Conservation (phyloP, 2,329 filamentous ascomycete species). For the Beauveria caledonica region DNA sequence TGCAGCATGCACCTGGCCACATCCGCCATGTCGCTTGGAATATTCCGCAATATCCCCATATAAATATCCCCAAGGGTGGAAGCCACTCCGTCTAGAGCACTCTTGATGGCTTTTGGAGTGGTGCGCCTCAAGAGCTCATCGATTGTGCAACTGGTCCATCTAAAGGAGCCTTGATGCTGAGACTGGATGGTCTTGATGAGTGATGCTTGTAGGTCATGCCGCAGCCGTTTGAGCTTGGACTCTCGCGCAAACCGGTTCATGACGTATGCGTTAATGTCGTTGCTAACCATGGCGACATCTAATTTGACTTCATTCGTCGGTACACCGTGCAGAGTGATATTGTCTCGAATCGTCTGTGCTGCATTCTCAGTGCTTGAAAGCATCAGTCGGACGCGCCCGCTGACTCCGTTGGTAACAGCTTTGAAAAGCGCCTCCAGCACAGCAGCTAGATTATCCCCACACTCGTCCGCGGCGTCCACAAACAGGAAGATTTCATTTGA, state of each 20-base stretch:
- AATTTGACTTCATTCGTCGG: neutral
- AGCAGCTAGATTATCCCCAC: neutral
- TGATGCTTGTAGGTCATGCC: neutral
- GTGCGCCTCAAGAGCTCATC: neutral
- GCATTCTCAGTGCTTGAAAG: neutral
- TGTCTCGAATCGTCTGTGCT: neutral
- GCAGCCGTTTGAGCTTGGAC: neutral
- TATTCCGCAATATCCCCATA: neutral
- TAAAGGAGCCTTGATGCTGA: conserved; percentile 7
- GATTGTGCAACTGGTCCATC: conserved; percentile 8
- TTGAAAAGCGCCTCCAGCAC: neutral
- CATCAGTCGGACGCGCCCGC: neutral
- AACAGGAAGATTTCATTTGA: neutral
- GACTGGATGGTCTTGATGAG: neutral
- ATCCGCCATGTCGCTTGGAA: neutral
- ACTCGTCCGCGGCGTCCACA: neutral
- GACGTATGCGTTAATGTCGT: conserved; percentile 4
- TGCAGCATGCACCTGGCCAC: conserved; percentile 3
- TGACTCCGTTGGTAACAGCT: neutral
- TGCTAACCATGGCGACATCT: neutral
- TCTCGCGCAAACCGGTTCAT: neutral
- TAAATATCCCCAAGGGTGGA: conserved; percentile 5
- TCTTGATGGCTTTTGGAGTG: conserved; percentile 7
- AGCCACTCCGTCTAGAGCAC: conserved; percentile 1
- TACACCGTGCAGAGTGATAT: neutral